These are phyloP conservation scores for Quercus suber DNA, from an alignment of 306 rosid species.

Conservation along the genomic window DNA sequence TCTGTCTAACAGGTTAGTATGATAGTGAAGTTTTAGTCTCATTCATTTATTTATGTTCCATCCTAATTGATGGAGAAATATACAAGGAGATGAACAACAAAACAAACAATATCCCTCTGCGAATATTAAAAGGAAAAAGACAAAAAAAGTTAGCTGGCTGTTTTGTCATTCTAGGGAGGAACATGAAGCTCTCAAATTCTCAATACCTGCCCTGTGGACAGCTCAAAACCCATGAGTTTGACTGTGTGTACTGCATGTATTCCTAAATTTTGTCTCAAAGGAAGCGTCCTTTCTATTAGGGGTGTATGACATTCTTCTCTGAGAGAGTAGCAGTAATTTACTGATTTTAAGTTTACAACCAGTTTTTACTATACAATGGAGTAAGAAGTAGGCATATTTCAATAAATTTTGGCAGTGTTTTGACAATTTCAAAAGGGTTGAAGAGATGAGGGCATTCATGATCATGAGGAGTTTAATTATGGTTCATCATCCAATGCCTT, in stretches of 20 bases:
- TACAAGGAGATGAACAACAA: neutral
- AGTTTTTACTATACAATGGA: neutral
- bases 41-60: neutral
- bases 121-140: neutral
- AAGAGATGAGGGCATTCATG: neutral
- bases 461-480: neutral
- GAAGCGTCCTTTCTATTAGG: neutral
- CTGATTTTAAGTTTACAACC: neutral
- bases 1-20: neutral
- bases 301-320: no score
- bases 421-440: neutral
- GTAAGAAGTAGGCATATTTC: neutral
- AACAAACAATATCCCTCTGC: neutral
- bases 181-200: neutral
- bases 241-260: neutral
- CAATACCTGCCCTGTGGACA: neutral
- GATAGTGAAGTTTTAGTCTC: neutral
- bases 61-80: neutral
- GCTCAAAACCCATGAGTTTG: neutral
- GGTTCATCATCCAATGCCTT: neutral
- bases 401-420: neutral
- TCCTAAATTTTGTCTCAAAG: neutral
- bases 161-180: constrained; percentile 13
- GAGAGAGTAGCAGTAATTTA: no score
- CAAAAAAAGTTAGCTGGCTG: neutral